These are phyloP conservation scores for Verticillium klebahnii DNA, from an alignment of 2,329 filamentous ascomycete genomes.

Conservation along the genomic window DNA sequence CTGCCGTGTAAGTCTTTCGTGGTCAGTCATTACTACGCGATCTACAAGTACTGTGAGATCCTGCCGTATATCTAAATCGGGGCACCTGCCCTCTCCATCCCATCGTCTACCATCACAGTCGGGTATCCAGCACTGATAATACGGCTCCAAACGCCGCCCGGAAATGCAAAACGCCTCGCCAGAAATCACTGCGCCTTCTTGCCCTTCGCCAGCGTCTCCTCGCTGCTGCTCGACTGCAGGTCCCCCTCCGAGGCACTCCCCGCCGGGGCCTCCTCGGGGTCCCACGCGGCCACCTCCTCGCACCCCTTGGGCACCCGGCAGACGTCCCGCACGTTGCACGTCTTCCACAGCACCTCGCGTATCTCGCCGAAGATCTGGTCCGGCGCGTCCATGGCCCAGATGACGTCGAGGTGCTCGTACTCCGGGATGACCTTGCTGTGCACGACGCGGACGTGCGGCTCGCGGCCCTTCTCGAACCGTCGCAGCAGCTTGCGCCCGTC, in stretches of 20 bases:
- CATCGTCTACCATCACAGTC: no score
- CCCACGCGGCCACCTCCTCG: slow-evolving; percentile 42
- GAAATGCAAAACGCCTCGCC: background rate
- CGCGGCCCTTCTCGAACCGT: slow-evolving; percentile 69
- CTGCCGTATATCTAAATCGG: no score
- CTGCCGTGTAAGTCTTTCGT: no score
- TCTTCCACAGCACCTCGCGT: slow-evolving; percentile 79
- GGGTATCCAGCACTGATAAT: no score
- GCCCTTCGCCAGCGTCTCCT: background rate
- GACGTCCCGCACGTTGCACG: slow-evolving; percentile 46
- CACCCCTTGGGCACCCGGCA: slow-evolving; percentile 65
- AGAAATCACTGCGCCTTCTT: background rate
- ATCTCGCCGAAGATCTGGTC: slow-evolving; percentile 80
- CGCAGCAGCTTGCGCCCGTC: slow-evolving; percentile 72
- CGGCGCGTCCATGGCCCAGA: slow-evolving; percentile 89
- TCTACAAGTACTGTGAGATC: no score
- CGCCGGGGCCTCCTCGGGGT: slow-evolving; percentile 5
- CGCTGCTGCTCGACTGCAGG: slow-evolving; percentile 1
- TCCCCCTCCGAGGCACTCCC: background rate
- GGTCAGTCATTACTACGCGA: no score
- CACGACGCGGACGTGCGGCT: slow-evolving; percentile 76
- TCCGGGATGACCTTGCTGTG: slow-evolving; percentile 79
- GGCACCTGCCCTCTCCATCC: no score
- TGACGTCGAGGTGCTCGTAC: slow-evolving; percentile 90
- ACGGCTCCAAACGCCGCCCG: background rate